Evolutionary conservation across 345 rosid species (phyloP).

Genomic region (Microthlaspi erraticum): DNA sequence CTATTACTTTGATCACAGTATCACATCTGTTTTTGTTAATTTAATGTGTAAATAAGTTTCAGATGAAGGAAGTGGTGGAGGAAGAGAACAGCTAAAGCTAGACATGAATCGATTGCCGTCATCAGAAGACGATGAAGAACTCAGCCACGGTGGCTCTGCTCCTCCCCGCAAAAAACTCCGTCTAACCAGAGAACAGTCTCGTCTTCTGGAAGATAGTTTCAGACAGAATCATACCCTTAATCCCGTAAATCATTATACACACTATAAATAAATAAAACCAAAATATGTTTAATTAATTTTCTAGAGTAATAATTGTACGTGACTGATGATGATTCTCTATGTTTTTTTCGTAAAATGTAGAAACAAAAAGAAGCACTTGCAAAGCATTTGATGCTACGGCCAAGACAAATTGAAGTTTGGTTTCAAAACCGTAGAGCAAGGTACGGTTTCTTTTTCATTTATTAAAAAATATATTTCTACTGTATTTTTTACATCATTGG

Average conservation of each 20-base stretch:
- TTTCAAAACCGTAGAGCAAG: conserved; percentile 99
- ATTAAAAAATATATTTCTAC: neutral
- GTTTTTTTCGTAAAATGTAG: conserved; percentile 47
- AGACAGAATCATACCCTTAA: conserved; percentile 85
- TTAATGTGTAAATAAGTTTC: conserved; percentile 47
- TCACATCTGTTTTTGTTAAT: neutral
- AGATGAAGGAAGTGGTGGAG: conserved; percentile 56
- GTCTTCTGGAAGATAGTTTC: conserved; percentile 96
- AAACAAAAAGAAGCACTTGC: conserved; percentile 94
- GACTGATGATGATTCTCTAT: neutral
- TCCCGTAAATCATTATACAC: conserved; percentile 52
- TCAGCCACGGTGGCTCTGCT: conserved; percentile 52
- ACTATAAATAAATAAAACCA: neutral
- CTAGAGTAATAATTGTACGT: neutral
- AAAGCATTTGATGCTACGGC: conserved; percentile 73
- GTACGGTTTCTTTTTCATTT: conserved; percentile 48
- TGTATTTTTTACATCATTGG: conserved; percentile 24
- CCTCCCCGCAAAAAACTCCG: conserved; percentile 94
- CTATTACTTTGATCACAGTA: neutral
- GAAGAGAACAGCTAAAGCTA: conserved; percentile 45
- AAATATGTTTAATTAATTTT: neutral
- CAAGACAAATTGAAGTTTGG: conserved; percentile 98
- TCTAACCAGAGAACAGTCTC: conserved; percentile 87
- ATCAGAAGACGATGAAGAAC: conserved; percentile 44
- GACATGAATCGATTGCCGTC: conserved; percentile 46